A percentile compares a stretch with the other conserved stretches of the same genome.
phyloP scores from a whole-genome alignment of 306 rosid species.

The Casuarina equisetifolia region DNA sequence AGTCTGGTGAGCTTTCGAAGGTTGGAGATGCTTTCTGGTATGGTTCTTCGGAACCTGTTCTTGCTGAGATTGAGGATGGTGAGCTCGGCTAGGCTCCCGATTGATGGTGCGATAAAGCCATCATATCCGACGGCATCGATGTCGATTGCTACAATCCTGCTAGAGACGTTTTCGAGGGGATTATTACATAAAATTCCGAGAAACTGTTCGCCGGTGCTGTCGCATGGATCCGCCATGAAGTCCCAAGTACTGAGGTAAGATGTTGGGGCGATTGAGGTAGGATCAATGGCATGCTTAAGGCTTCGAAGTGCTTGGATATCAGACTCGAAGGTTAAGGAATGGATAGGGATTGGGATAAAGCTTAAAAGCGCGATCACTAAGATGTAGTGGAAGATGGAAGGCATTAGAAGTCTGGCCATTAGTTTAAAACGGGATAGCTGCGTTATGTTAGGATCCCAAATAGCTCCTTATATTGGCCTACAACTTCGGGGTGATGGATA shows the following conservation, averaged over 20 bases:
- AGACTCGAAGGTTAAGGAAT: conserved; percentile 29
- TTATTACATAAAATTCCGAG: conserved; percentile 46
- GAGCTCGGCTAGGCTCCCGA: conserved; percentile 45
- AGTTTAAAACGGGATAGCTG: neutral
- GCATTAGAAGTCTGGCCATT: conserved; percentile 31
- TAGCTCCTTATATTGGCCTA: conserved; percentile 3
- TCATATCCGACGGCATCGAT: conserved; percentile 50
- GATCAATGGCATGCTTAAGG: conserved; percentile 41
- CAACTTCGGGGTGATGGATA: neutral
- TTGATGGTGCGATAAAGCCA: conserved; percentile 42
- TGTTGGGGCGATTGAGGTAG: conserved; percentile 31
- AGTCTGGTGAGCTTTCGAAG: conserved; percentile 45
- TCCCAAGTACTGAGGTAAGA: conserved; percentile 47
- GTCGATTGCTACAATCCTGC: conserved; percentile 46
- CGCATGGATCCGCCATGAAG: conserved; percentile 44
- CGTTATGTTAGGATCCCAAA: conserved; percentile 8
- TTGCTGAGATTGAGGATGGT: conserved; percentile 34
- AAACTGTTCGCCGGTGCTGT: conserved; percentile 36
- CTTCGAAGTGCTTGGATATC: conserved; percentile 35
- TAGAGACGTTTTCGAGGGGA: conserved; percentile 39
- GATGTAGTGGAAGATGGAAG: conserved; percentile 15
- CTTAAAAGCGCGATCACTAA: conserved; percentile 15
- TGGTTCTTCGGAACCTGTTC: conserved; percentile 53
- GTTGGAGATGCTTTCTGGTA: conserved; percentile 34
- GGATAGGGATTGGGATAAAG: conserved; percentile 11